Evolutionary conservation across 768 basidiomycete species (phyloP), one percentile per base, ranked within the genome.

Genomic region (Hygrocybe coccinea): DNA sequence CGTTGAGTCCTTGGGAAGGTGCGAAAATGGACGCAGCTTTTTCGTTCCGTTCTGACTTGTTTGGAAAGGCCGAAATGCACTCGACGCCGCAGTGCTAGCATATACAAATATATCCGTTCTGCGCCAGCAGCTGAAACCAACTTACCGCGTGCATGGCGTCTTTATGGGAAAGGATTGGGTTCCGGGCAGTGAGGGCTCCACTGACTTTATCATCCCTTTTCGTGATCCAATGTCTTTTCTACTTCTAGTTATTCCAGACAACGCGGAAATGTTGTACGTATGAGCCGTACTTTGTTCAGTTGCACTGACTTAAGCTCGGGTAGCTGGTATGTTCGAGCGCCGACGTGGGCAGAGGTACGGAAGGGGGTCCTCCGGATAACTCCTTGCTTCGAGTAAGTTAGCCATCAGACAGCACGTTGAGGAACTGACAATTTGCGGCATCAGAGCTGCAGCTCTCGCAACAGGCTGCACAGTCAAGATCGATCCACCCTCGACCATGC

Each of bases 11-110:
- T 21, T 92, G 91, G 90, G 87, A 92, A 66, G 90, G 50, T 51
- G 22, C 14, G 44, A 41, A 3, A 19, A 3, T 3, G 19, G 10
- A 41, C 44, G 21, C 11, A 46, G 21, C 21, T 7, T 44, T 9
- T 22, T n/a, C 44, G 21, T 22, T 34, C 33, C 9, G 8, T 48
- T 48, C 9, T 48, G 5, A 24, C 8, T 48, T 33, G n/a, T n/a
- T 48, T 48, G 44, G 46, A 87, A 91, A 67, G 91, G 89, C 1
- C 77, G 75, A 57, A 92, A 93, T 59, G 85, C 91, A 1, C 69
- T 92, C 11, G 91, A 95, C 64, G 92, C 92, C 0, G 90, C 89
- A n/a, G 86, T 92, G 4, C 76, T 91, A 2, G 86, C 87, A 3
- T 93, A 94, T 65, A 86, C 80, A 48, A 87, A 84, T 52, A 83